Percentiles rank a stretch among this genome's conserved stretches.
phyloP scores from a whole-genome alignment of 768 basidiomycete genomes.

The Phanerochaete sordida region DNA sequence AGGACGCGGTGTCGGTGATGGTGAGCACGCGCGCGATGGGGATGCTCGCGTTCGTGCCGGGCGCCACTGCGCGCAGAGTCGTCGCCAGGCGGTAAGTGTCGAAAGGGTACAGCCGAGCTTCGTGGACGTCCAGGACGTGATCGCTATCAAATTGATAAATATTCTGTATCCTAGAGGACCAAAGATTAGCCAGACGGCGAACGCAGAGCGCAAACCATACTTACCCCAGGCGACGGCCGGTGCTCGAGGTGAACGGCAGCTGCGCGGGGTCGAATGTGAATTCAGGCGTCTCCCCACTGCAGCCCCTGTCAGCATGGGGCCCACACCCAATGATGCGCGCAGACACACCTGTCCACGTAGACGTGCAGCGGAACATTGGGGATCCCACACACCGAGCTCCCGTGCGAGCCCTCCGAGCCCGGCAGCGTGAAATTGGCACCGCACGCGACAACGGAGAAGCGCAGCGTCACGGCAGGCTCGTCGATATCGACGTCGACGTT shows the following conservation, averaged over 20 bases:
- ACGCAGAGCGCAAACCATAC: not conserved
- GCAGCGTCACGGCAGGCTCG: constrained; percentile 51
- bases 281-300: constrained; percentile 33
- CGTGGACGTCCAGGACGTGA: constrained; percentile 52
- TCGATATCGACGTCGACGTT: constrained; percentile 57
- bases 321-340: no score
- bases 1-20: constrained; percentile 44
- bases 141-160: constrained; percentile 56
- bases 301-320: not conserved
- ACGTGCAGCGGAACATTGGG: constrained; percentile 39
- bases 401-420: constrained; percentile 45
- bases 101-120: constrained; percentile 54
- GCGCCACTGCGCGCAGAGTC: constrained; percentile 39
- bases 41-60: constrained; percentile 30
- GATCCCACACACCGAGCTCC: constrained; percentile 42
- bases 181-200: not conserved
- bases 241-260: constrained; percentile 40
- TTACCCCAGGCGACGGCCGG: constrained; percentile 42
- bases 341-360: constrained; percentile 46
- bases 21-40: constrained; percentile 42
- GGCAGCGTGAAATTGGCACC: constrained; percentile 42
- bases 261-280: constrained; percentile 42
- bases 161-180: constrained; percentile 42
- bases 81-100: constrained; percentile 50
- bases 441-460: constrained; percentile 55